Base-by-base conservation (phyloP, 495 filamentous ascomycete genomes). In the Penicillium dipodomyicola region DNA sequence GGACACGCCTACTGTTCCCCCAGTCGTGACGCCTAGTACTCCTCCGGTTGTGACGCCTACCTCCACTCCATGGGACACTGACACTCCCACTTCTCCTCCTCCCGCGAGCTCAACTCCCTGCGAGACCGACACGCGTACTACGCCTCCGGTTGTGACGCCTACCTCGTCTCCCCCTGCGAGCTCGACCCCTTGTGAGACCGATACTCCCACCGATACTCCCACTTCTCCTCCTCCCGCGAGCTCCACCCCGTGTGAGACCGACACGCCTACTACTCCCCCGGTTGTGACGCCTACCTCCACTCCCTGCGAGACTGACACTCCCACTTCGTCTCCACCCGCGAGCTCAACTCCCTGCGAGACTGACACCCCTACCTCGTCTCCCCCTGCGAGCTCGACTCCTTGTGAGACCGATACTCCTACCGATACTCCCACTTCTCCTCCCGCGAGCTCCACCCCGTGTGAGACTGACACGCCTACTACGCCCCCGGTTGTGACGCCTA, bases 181-280 rank as follows among this genome's bases (percentile, higher is more conserved):
- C n/a, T n/a, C 60, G 1, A 63, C 60, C 51, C 61, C 60, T 0
- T 62, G 59, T 0, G 56, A 54, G 52, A 62, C 59, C 8, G 23
- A 29, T 2, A 56, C 59, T 7, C 30, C 58, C 5, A 57, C 47
- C 8, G 23, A 29, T 2, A 56, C 59, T 7, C 30, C 58, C 5
- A 57, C 47, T n/a, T n/a, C n/a, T 32, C 4, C 40, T n/a, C 40
- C 52, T 15, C 47, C 45, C 7, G 33, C n/a, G 0, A 17, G 1
- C 14, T 27, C 56, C 1, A 62, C 60, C 32, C 60, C 58, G 0
- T 61, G 53, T 6, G 53, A 61, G 51, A 62, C 59, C 11, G 8
- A 23, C 20, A 20, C 20, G 1, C 20, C 20, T 20, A 20, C 20
- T 2, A 1, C 20, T 20, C 20, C 20, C 20, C 20, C 20, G 20